Conservation (phyloP, 805 yeast species). For the Candida vaughaniae region DNA sequence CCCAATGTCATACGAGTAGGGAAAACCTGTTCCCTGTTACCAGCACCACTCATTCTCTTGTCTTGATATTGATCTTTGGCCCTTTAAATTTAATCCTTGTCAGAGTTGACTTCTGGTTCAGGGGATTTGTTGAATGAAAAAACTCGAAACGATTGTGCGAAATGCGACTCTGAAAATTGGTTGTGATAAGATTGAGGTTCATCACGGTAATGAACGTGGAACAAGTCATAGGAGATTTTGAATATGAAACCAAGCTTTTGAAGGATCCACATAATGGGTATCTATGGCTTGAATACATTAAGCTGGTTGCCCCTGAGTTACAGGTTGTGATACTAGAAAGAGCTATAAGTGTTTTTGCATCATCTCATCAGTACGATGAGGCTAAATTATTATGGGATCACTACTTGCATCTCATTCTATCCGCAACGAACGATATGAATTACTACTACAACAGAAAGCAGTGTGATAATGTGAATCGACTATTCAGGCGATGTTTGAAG, state of each 20-base stretch:
- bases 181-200: too few relatives aligned
- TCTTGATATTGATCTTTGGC: too few relatives aligned
- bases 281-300: constrained; percentile 47
- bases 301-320: constrained; percentile 20
- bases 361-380: constrained; percentile 28
- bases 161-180: too few relatives aligned
- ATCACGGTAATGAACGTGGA: constrained; percentile 8
- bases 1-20: constrained; percentile 98
- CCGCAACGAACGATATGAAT: constrained; percentile 23
- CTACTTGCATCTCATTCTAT: constrained; percentile 44
- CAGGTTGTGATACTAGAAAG: constrained; percentile 51
- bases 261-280: constrained; percentile 32
- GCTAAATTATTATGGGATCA: constrained; percentile 54
- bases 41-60: constrained; percentile 65
- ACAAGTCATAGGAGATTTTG: constrained; percentile 25
- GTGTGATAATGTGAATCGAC: constrained; percentile 33
- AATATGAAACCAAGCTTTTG: constrained; percentile 34
- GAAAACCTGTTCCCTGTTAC: constrained; percentile 90
- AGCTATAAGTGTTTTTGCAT: constrained; percentile 29
- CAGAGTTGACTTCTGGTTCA: too few relatives aligned
- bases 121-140: too few relatives aligned
- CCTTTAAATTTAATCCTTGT: too few relatives aligned
- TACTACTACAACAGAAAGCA: constrained; percentile 27
- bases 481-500: constrained; percentile 40
- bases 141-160: too few relatives aligned